phyloP scores from a whole-genome alignment of 2,329 filamentous ascomycete genomes.

The Trichophyton rubrum region DNA sequence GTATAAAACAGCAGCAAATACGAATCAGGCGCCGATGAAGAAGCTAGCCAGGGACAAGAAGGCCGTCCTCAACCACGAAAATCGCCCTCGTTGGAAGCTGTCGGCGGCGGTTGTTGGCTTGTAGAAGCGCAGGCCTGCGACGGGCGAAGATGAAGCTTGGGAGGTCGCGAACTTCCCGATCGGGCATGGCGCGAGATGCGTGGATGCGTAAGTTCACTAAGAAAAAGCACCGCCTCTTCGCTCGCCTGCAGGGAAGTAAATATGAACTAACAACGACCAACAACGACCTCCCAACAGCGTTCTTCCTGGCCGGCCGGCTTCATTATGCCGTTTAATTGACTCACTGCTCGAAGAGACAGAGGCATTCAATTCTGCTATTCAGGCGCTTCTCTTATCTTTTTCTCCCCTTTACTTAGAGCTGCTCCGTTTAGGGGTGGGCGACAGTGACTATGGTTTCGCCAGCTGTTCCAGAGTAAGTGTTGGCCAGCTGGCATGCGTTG shows the following conservation, averaged over 20 bases:
- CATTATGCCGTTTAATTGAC: not conserved
- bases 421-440: not conserved
- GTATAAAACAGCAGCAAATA: not conserved
- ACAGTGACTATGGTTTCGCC: slow-evolving; percentile 50
- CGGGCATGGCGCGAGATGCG: slow-evolving; percentile 7
- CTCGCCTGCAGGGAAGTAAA: too few relatives aligned
- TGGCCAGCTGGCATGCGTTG: not conserved
- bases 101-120: not conserved
- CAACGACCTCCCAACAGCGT: not conserved
- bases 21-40: too few relatives aligned
- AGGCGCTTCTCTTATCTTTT: not conserved
- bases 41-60: too few relatives aligned
- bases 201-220: not conserved
- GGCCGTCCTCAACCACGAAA: too few relatives aligned
- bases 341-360: not conserved
- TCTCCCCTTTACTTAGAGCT: not conserved
- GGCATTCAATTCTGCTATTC: not conserved
- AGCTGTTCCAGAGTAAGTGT: slow-evolving; percentile 59
- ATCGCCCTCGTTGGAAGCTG: not conserved
- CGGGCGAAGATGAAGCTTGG: slow-evolving; percentile 1
- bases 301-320: not conserved
- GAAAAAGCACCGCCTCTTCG: not conserved
- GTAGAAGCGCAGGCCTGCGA: not conserved
- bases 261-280: not conserved
- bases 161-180: slow-evolving; percentile 7